phyloP scores from a whole-genome alignment of 1,284 basidiomycete genomes.

The Cutaneotrichosporon arboriforme region DNA sequence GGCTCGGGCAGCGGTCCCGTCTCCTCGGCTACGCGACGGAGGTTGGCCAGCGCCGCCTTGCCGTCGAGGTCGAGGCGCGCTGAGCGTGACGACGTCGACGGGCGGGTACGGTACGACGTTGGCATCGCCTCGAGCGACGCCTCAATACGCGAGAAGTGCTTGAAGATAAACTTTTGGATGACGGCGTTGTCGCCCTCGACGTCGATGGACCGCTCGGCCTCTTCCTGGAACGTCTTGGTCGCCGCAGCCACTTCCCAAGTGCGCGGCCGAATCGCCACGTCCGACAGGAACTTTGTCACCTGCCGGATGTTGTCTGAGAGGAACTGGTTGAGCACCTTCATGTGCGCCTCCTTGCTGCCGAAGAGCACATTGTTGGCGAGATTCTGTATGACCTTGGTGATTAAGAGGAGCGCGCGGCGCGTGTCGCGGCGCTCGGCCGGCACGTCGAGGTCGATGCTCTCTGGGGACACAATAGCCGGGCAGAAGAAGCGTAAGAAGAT shows the following conservation, averaged over 20 bases:
- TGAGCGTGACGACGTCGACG: constrained; percentile 19
- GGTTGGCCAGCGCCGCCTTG: constrained; percentile 67
- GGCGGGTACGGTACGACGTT: constrained; percentile 20
- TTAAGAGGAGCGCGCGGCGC: constrained; percentile 71
- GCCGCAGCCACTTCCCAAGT: constrained; percentile 33
- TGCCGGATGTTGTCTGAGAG: constrained; percentile 68
- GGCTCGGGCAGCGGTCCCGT: constrained; percentile 66
- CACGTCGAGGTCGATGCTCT: constrained; percentile 72
- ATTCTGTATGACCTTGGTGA: constrained; percentile 87
- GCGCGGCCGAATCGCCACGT: constrained; percentile 56
- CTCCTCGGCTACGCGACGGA: constrained; percentile 70
- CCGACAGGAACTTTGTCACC: constrained; percentile 75
- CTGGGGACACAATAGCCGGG: constrained; percentile 80
- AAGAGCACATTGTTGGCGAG: constrained; percentile 89
- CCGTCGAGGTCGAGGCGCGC: constrained; percentile 55
- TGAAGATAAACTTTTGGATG: constrained; percentile 38
- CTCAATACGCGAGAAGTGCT: constrained; percentile 33
- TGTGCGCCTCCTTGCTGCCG: constrained; percentile 73
- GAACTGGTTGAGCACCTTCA: constrained; percentile 74
- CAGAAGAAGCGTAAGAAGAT: constrained; percentile 71
- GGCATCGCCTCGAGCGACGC: constrained; percentile 29
- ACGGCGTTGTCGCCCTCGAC: constrained; percentile 34
- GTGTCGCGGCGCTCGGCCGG: constrained; percentile 59
- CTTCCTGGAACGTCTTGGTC: constrained; percentile 32
- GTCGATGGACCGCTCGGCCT: constrained; percentile 33